These are phyloP conservation scores for Phalaenopsis aphrodite DNA, from an alignment of 106 monocot genomes.

Conservation along the genomic window DNA sequence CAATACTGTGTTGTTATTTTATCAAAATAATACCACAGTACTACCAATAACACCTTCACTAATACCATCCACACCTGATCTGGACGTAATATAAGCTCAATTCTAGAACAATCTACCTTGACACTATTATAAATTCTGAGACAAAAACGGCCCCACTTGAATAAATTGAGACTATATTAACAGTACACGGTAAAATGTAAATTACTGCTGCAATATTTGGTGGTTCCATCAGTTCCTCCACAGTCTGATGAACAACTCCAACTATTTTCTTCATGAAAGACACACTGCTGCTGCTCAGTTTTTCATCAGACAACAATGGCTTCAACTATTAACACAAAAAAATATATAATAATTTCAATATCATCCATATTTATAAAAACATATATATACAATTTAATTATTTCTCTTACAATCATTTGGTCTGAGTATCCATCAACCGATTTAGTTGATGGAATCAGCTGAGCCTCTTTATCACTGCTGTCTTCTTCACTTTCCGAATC, in stretches of 20 bases:
- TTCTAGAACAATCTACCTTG: no score
- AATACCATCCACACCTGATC: no score
- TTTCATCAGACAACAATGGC: constrained; percentile 7
- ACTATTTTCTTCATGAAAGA: constrained; percentile 10
- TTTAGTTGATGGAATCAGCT: constrained; percentile 3
- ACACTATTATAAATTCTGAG: no score
- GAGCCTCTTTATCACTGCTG: background rate
- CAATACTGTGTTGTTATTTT: no score
- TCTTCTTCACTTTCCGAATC: background rate
- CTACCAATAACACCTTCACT: no score
- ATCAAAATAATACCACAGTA: no score
- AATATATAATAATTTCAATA: background rate
- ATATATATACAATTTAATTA: background rate
- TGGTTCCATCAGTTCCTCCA: constrained; percentile 36
- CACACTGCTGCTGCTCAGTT: background rate
- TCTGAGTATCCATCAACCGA: background rate
- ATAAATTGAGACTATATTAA: no score
- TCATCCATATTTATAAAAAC: background rate
- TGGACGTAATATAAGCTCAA: no score
- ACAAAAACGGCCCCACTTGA: no score
- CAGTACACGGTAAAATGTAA: background rate
- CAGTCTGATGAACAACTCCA: constrained; percentile 18
- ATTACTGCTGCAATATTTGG: constrained; percentile 50
- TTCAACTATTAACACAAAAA: background rate
- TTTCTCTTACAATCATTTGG: background rate